Evolutionary conservation across 2,329 filamentous ascomycete species (phyloP), one percentile per base, ranked within the genome.

Genomic region (Fusarium sambucinum): DNA sequence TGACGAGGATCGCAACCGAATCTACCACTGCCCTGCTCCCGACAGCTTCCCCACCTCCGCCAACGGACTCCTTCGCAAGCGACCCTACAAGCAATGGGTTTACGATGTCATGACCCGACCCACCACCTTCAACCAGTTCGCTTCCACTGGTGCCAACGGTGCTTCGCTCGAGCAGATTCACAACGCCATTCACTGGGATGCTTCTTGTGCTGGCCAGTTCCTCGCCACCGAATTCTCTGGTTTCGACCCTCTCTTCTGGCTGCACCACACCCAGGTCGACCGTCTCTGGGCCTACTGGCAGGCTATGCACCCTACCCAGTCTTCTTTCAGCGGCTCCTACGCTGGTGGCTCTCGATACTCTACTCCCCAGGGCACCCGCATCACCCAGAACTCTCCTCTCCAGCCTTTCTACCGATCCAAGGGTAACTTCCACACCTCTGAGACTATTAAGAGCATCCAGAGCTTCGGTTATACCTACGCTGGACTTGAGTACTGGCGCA

Each of bases 261-360:
- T 85, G 27, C 83, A 85, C 62, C 84, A 85, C 77, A 77, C 82
- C 72, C 88, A 91, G 70, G 83, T 91, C 55, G 88, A 91, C 71
- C 85, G 89, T 40, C 80, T 91, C 37, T 90, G 89, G 77, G 83
- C 87, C n/a, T 81, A 85, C 69, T 86, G 81, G 81, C 79, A 85
- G 71, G 79, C 78, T 29, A 80, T 86, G 51, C 70, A 75, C 59
- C 80, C 80, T 23, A 62, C 71, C 45, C 68, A 77, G 61, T 65
- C 72, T 54, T 73, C 80, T 30, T 81, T 83, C 70, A 70, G 58
- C 32, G 68, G 64, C 46, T 74, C 78, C 8, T 82, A 82, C 68
- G 41, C 21, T 3, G 78, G 77, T 30, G 63, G 70, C 7, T 72
- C 78, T 6, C 75, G 76, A 29, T 88, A 78, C 69, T 81, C 77